Evolutionary conservation across 2,329 filamentous ascomycete genomes (phyloP), one percentile per base, ranked within the genome.

Genomic region (Calonectria henricotiae): DNA sequence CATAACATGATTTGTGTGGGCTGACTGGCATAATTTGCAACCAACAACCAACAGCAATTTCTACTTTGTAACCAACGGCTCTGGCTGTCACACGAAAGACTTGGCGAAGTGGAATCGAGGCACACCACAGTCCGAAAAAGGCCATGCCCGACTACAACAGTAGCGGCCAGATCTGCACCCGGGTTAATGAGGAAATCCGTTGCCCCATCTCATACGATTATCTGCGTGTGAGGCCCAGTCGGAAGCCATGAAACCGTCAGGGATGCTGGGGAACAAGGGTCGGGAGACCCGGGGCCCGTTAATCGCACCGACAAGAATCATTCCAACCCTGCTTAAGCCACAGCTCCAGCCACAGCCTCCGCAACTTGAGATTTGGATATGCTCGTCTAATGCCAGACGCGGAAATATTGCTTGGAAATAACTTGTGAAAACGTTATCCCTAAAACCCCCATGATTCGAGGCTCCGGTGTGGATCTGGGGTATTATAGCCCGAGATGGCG

Each of bases 141-240:
- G 51, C 12, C 5, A 58, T 15, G 25, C 5, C 32, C 51, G 32
- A 55, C n/a, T 46, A 27, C 47, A 15, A 58, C 27, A 55, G 17
- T 27, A 15, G 25, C 51, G 49, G 39, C 41, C 41, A 27, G 49
- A 65, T 39, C 23, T 55, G 39, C 41, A 30, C 27, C 41, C 20
- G 43, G 49, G 49, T 35, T 39, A 58, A 58, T 58, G 13, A 23
- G 51, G 51, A 58, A 58, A 37, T 58, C 32, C 23, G 20, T 58
- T 20, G 51, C 20, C 32, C 51, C 5, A 58, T 39, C 35, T 58
- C 20, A 37, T 37, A 25, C 20, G 20, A 37, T 58, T n/a, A 20
- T 58, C 51, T 32, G 32, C 23, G 3, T 8, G 20, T 13, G 13
- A 13, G 37, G 20, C 32, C 51, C 51, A 39, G 32, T 58, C 20